Percentiles rank a stretch among this genome's conserved stretches.
Evolutionary conservation across 2,329 filamentous ascomycete species (phyloP).

Genomic region (Ceratocystis ficicola): DNA sequence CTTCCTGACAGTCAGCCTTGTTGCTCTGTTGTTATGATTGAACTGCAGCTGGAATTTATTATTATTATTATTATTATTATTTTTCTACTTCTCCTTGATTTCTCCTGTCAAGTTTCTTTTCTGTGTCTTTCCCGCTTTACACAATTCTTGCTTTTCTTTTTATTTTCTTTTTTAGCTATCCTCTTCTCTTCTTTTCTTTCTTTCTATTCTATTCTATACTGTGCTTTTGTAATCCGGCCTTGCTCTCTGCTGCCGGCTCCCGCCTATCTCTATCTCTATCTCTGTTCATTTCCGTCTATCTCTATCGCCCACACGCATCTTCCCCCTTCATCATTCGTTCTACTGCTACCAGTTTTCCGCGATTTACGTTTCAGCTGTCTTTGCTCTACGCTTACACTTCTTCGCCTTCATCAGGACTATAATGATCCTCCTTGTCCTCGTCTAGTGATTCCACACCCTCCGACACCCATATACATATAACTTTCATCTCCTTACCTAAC

Average conservation of each 20-base stretch:
- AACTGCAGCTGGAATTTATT: constrained; percentile 6
- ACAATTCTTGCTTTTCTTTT: constrained; percentile 8
- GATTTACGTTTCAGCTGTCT: not conserved
- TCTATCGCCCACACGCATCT: not conserved
- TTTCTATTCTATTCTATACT: not conserved
- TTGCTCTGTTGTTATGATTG: constrained; percentile 6
- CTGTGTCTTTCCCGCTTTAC: not conserved
- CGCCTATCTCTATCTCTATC: not conserved
- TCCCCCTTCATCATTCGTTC: not conserved
- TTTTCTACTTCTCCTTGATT: not conserved
- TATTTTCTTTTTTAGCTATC: not conserved
- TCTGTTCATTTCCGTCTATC: not conserved
- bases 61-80: not conserved
- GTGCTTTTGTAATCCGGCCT: not conserved
- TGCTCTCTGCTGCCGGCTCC: not conserved
- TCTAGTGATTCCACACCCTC: constrained; percentile 15
- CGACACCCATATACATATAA: constrained; percentile 11
- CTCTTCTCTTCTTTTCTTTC: not conserved
- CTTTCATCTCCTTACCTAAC: no score
- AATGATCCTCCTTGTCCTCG: constrained; percentile 16
- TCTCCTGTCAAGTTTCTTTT: not conserved
- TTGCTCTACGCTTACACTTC: constrained; percentile 4
- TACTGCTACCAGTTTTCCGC: not conserved
- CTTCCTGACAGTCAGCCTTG: not conserved
- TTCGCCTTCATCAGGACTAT: not conserved